Base-by-base conservation (phyloP, 352 stramenopile species). In the Phytophthora cactorum region DNA sequence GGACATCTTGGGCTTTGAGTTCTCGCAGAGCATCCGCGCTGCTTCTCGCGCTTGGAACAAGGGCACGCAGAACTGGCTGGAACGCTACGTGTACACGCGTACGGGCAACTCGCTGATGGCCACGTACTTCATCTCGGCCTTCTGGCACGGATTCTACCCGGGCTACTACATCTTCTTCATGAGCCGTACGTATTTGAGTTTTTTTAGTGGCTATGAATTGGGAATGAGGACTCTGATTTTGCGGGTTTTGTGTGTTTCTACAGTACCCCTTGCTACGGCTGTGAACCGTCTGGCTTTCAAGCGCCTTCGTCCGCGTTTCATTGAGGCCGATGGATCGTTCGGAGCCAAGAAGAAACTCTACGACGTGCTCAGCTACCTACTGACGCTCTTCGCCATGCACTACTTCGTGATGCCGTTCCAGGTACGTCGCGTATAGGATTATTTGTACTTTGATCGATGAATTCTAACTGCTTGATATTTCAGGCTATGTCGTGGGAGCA, bases 121-220 rank as follows among this genome's bases (percentile, higher is more conserved):
- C 17, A 98, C 96, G 17, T 99, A 99, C 82, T 90, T 93, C 15
- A 85, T 98, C 49, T 98, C 92, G 43, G 97, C 96, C 0, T 90
- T 99, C 53, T 99, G 97, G 97, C 97, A 99, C 78, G 97, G 97
- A 12, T 99, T 99, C 72, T 99, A 99, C 75, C 96, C 96, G 8
- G 97, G 96, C 22, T 99, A 99, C 82, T 99, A 98, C 78, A 72
- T 98, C 9, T 98, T 98, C 72, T 99, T 99, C 78, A 72, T 98
- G 56, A 91, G 74, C 36, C 43, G 76, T 84, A 70, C 64, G 78
- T 81, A 52, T 41, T 41, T 15, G 29, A 12, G 28, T 4, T 31
- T 51, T 51, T 25, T 59, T 47, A 4, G n/a, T 47, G 7, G 10
- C 17, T 22, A 22, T 22, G 14, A 15, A 32, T 52, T 32, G n/a